Conservation (phyloP, 306 rosid genomes). For the Ziziphus jujuba region DNA sequence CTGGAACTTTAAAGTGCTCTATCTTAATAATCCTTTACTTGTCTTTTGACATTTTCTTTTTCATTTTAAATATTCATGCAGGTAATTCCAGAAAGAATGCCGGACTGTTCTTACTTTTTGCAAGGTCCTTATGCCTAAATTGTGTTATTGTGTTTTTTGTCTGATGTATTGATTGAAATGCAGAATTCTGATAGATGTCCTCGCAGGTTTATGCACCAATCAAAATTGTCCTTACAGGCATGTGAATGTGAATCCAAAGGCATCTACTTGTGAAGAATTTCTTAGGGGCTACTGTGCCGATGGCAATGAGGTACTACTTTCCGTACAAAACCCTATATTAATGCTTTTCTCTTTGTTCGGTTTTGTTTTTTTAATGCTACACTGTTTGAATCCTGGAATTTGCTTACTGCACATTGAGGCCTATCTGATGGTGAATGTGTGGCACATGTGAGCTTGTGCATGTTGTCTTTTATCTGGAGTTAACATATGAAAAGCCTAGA, state of each 20-base stretch:
- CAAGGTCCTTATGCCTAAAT: slow-evolving; percentile 56
- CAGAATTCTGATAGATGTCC: slow-evolving; percentile 46
- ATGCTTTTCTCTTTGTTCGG: neutral
- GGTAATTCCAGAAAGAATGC: slow-evolving; percentile 99
- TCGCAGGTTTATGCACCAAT: slow-evolving; percentile 92
- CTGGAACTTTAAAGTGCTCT: slow-evolving; percentile 33
- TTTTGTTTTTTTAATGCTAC: neutral
- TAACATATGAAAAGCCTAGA: no score
- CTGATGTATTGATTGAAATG: slow-evolving; percentile 21
- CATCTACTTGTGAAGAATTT: slow-evolving; percentile 84
- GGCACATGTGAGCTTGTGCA: no score
- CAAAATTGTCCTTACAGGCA: slow-evolving; percentile 84
- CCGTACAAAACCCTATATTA: slow-evolving; percentile 2
- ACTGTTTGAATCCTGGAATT: slow-evolving; percentile 3
- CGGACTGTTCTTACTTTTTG: slow-evolving; percentile 86
- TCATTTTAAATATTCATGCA: slow-evolving; percentile 43
- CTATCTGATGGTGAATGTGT: slow-evolving; percentile 3
- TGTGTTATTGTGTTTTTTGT: slow-evolving; percentile 2
- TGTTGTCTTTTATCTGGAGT: no score
- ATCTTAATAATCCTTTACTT: slow-evolving; percentile 7
- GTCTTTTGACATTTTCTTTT: slow-evolving; percentile 21
- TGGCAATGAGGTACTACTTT: slow-evolving; percentile 78
- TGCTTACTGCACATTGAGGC: slow-evolving; percentile 3
- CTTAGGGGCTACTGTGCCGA: slow-evolving; percentile 89
- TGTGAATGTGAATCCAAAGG: slow-evolving; percentile 88